Evolutionary conservation across 2,329 filamentous ascomycete genomes (phyloP).

Genomic region (Aschersonia sp.): DNA sequence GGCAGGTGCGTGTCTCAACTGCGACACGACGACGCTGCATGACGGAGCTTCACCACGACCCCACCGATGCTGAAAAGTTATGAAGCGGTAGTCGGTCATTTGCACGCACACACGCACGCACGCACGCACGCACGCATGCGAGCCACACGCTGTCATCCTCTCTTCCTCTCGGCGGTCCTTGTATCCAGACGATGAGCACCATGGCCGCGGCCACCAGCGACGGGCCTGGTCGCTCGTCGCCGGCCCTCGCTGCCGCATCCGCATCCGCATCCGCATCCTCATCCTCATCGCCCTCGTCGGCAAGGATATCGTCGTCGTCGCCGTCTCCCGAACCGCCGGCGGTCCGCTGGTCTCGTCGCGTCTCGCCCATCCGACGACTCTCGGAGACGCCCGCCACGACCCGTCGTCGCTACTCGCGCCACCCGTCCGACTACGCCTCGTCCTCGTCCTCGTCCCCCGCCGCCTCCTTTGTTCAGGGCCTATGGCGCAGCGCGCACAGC

Average conservation of each 20-base stretch:
- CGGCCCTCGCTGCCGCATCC: background rate
- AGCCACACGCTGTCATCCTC: background rate
- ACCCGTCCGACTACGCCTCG: background rate
- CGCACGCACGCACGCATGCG: background rate
- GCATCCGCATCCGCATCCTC: background rate
- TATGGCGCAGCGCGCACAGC: constrained; percentile 18
- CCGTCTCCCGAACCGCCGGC: constrained; percentile 1
- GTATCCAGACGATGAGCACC: background rate
- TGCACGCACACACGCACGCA: background rate
- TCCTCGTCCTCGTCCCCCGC: background rate
- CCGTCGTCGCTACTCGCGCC: no score
- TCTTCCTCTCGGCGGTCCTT: background rate
- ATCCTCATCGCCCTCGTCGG: background rate
- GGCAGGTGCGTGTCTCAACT: no score
- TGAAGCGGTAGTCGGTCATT: background rate
- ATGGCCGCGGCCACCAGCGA: background rate
- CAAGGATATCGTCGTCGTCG: background rate
- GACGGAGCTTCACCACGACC: no score
- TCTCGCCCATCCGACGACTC: constrained; percentile 17
- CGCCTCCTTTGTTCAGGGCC: constrained; percentile 25
- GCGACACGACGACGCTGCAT: no score
- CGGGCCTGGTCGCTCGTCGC: background rate
- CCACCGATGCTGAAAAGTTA: background rate
- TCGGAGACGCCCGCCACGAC: constrained; percentile 13
- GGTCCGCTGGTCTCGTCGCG: constrained; percentile 5